These are phyloP conservation scores for Ophiostoma novo-ulmi DNA, from an alignment of 2,329 filamentous ascomycete genomes.

Conservation along the genomic window DNA sequence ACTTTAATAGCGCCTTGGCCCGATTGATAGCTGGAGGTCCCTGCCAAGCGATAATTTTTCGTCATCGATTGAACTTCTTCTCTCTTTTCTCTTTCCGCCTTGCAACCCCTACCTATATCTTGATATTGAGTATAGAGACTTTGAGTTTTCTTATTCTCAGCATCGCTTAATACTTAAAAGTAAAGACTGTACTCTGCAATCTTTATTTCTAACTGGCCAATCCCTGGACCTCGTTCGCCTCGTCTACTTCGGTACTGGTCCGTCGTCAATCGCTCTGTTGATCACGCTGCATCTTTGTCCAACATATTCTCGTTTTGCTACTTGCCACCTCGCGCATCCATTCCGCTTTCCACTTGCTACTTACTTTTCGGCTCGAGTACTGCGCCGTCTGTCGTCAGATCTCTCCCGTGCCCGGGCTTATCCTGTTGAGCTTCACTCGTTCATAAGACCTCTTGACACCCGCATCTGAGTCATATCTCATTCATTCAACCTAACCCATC, in stretches of 20 bases:
- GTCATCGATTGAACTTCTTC: background rate
- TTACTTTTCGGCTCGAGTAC: background rate
- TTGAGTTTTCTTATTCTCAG: background rate
- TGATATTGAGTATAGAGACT: background rate
- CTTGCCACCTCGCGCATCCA: background rate
- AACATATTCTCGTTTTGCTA: background rate
- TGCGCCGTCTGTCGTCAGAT: background rate
- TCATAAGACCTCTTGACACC: background rate
- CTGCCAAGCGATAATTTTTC: conserved; percentile 1
- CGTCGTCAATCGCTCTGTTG: background rate
- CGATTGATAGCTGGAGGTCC: background rate
- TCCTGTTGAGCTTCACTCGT: background rate
- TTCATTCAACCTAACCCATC: background rate
- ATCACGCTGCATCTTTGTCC: background rate
- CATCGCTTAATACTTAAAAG: background rate
- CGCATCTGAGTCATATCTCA: background rate
- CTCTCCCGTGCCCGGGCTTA: background rate
- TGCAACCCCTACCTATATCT: background rate
- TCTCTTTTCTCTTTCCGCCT: background rate
- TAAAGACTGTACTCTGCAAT: background rate
- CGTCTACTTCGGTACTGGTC: background rate
- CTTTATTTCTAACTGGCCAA: background rate
- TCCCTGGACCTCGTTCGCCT: background rate
- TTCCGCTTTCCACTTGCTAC: background rate
- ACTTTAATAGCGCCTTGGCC: conserved; percentile 3